Evolutionary conservation across 768 basidiomycete species (phyloP), one percentile per base, ranked within the genome.

Genomic region (Fomitopsis serialis): DNA sequence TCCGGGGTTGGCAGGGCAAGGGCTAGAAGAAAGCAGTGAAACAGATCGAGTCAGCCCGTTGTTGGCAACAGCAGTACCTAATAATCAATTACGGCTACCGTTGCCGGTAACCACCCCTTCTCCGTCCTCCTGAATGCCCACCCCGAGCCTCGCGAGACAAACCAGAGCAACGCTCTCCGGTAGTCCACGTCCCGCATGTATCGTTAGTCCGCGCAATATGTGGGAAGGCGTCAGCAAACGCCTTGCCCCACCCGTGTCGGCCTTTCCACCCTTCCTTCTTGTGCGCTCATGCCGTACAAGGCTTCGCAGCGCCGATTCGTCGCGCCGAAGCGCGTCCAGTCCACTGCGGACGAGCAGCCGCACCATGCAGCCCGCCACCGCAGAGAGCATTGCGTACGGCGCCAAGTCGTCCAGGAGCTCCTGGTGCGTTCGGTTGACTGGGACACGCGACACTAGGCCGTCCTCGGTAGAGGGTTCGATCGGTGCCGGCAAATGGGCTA

Each of bases 211-310:
- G n/a, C 72, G 71, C 46, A 73, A 48, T 42, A 76, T 50, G 53
- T 76, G 75, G 29, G 68, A 61, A 2, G 74, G 75, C 0, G 74
- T 72, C 43, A 76, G 61, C 43, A 72, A 46, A 11, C 66, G 49
- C 58, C 37, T 54, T 58, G 64, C 19, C 62, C 17, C 40, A 10
- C 32, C 46, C 21, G 48, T 32, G 42, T 42, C 42, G 19, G 44
- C 23, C 42, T 21, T 23, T 40, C 25, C 22, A 5, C 55, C 27
- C 45, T 53, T 27, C 54, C 45, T n/a, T 47, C 51, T 55, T 65
- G 52, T 55, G 62, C 50, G 62, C 51, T 25, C 64, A 59, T 25
- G 56, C 53, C 24, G 46, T 42, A 53, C 58, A 64, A 24, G 52
- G 53, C 34, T 56, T 19, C 61, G 60, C 22, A 59, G 46, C 3